A percentile compares a stretch with the other conserved stretches of the same genome.
These are phyloP conservation scores for Vickermania spadyakhi DNA, from an alignment of 208 protist genomes.

Conservation along the genomic window DNA sequence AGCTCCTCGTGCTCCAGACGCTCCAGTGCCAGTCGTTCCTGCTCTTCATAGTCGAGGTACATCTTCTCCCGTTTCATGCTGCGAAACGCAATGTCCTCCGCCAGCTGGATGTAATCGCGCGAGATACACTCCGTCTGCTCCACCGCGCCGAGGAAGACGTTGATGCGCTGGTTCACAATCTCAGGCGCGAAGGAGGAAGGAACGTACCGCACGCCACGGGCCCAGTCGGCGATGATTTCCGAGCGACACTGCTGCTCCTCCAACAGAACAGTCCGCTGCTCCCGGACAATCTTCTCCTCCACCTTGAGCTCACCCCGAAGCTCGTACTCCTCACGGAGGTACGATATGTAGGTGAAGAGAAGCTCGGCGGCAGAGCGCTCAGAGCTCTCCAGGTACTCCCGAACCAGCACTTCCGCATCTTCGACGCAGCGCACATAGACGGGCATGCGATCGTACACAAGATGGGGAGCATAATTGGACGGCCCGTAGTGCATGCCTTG, in stretches of 20 bases:
- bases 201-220: constrained; percentile 1
- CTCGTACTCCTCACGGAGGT: background rate
- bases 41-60: background rate
- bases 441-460: background rate
- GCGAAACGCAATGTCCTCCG: background rate
- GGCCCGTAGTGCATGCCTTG: background rate
- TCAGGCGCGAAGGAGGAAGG: constrained; percentile 2
- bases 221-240: constrained; percentile 1
- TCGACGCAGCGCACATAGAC: constrained; percentile 1
- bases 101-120: background rate
- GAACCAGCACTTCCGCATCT: background rate
- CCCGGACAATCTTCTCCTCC: background rate
- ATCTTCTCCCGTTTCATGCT: background rate
- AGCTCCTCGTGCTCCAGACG: background rate
- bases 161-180: constrained; percentile 1
- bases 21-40: background rate
- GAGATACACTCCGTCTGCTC: background rate
- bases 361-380: background rate
- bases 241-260: background rate
- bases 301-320: background rate
- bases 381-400: background rate
- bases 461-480: background rate
- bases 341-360: background rate
- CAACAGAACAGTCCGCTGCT: background rate
- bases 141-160: background rate